Base-by-base conservation (phyloP, 208 protist genomes). In the Trypanosoma melophagium region DNA sequence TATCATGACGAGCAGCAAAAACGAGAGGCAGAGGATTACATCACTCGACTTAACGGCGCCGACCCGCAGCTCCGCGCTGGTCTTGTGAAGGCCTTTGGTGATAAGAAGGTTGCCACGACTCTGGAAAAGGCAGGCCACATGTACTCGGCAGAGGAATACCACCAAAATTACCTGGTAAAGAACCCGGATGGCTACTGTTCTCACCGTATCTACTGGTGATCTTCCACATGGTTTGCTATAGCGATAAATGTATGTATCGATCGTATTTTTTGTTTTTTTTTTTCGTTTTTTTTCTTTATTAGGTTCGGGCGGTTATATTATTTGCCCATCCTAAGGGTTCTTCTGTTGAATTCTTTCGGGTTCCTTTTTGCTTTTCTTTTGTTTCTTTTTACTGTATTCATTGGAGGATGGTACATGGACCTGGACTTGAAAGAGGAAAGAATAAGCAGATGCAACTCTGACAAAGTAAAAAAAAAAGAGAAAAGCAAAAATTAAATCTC, bases 1-100 rank as follows among this genome's bases (percentile, higher is more conserved):
- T 98, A 95, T 68, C 78, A 96, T 80, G 80, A 74, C 35, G 84
- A 94, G 7, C 82, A 93, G 56, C 94, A 98, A 76, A 80, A 95
- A 62, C 50, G 83, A 49, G 53, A 68, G 53, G 87, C 91, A 5
- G 81, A 92, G 67, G 72, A 77, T 8, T 94, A 92, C 53, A 96
- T 92, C 59, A 78, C 77, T n/a, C 66, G 74, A 50, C 62, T 97
- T 38, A 89, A 94, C 58, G 87, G 76, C 31, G 71, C 51, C 4
- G 79, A 91, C 42, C 66, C 73, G 59, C 58, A 72, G 19, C 80
- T 91, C 28, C 82, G 83, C 76, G 81, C 70, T 35, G 71, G 51
- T 66, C 96, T 73, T 77, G 83, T 72, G 45, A 97, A 82, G 47
- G 81, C 83, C 1, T 94, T 90, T 75, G 81, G 63, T 28, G 79